phyloP scores from a whole-genome alignment of 2,329 filamentous ascomycete species.

The Nakataea oryzae region DNA sequence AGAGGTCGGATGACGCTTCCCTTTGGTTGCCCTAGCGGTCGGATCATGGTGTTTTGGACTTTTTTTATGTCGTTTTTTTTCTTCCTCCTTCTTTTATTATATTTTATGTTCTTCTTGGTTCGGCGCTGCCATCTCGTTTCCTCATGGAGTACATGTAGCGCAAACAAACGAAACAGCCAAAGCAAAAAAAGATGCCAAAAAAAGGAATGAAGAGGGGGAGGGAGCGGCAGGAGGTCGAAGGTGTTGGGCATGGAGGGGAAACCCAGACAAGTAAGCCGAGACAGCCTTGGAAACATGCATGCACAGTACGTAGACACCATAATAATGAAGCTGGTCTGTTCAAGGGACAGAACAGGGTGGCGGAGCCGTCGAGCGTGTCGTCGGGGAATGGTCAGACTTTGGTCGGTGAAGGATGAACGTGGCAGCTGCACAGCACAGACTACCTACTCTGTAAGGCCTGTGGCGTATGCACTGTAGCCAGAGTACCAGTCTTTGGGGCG shows the following conservation, averaged over 20 bases:
- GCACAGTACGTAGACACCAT: constrained; percentile 1
- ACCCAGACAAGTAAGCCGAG: background rate
- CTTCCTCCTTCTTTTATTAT: background rate
- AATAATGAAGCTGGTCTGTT: constrained; percentile 4
- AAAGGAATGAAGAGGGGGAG: background rate
- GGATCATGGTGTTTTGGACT: constrained; percentile 2
- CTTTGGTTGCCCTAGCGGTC: background rate
- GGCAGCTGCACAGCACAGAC: no score
- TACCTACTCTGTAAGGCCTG: no score
- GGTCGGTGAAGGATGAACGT: background rate
- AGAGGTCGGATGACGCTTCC: background rate
- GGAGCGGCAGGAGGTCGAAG: background rate
- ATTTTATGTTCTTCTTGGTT: background rate
- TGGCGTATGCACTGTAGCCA: no score
- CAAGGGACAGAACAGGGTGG: background rate
- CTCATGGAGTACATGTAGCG: background rate
- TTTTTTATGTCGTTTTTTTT: constrained; percentile 3
- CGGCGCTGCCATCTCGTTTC: background rate
- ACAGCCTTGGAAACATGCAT: background rate
- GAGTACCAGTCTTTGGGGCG: no score
- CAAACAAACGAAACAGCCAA: background rate
- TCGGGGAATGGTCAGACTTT: background rate
- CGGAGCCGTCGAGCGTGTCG: no score
- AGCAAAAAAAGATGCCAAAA: background rate
- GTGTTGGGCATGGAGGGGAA: background rate